phyloP scores from a whole-genome alignment of 2,329 filamentous ascomycete species.

The Fusarium scirpi region DNA sequence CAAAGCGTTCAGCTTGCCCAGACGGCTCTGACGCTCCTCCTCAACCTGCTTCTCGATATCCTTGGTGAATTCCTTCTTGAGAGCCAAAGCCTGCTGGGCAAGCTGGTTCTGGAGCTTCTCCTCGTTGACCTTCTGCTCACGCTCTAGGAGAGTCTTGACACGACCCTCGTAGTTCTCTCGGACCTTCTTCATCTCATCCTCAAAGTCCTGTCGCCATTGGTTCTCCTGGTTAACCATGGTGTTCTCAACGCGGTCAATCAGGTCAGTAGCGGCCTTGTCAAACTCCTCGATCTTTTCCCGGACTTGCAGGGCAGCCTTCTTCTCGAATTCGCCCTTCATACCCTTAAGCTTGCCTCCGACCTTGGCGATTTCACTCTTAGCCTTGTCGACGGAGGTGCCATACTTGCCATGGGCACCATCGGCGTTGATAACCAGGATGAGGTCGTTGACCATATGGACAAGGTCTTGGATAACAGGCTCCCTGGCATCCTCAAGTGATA shows the following conservation, averaged over 20 bases:
- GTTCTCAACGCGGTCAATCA: constrained; percentile 88
- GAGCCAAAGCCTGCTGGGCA: constrained; percentile 86
- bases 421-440: constrained; percentile 92
- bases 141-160: constrained; percentile 81
- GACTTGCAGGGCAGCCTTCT: constrained; percentile 80
- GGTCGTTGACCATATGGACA: constrained; percentile 94
- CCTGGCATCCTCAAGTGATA: constrained; percentile 78
- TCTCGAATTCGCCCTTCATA: constrained; percentile 76
- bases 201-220: constrained; percentile 89
- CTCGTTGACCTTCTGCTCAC: constrained; percentile 83
- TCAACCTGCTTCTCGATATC: constrained; percentile 87
- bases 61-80: constrained; percentile 86
- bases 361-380: constrained; percentile 83
- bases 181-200: constrained; percentile 83
- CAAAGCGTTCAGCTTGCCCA: constrained; percentile 87
- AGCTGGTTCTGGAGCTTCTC: constrained; percentile 87
- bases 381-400: constrained; percentile 81
- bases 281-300: constrained; percentile 80
- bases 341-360: constrained; percentile 82
- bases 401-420: constrained; percentile 84
- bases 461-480: constrained; percentile 94
- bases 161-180: constrained; percentile 83
- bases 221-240: constrained; percentile 85
- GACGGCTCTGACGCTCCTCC: constrained; percentile 84
- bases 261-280: constrained; percentile 85